Evolutionary conservation across 139 green algal genomes (phyloP).

Genomic region (Marvania coccoides): DNA sequence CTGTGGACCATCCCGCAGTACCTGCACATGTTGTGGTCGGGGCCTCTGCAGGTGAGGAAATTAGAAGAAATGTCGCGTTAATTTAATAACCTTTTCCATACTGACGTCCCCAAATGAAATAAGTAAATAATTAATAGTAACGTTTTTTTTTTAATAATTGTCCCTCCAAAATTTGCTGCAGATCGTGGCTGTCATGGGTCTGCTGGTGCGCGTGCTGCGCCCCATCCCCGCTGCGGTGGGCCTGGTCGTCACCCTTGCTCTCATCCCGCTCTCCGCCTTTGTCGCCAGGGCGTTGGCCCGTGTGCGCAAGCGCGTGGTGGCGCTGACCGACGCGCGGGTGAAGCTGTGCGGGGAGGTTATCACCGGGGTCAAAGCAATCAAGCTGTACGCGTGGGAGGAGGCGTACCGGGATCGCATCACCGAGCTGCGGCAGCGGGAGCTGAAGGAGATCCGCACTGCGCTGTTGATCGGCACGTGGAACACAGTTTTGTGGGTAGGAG

Average conservation of each 20-base stretch:
- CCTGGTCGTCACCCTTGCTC: slow-evolving; percentile 54
- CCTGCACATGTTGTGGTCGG: slow-evolving; percentile 80
- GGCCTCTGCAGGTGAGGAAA: slow-evolving; percentile 52
- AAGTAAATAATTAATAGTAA: no score
- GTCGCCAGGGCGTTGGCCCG: slow-evolving; percentile 47
- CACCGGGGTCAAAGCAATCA: slow-evolving; percentile 86
- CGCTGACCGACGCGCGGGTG: slow-evolving; percentile 67
- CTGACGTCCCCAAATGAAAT: no score
- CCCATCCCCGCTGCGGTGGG: slow-evolving; percentile 57
- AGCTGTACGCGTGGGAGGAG: slow-evolving; percentile 88
- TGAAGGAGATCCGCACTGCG: slow-evolving; percentile 33
- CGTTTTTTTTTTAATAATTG: no score
- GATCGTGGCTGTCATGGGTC: slow-evolving; percentile 66
- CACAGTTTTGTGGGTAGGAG: slow-evolving; percentile 31
- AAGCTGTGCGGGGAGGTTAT: slow-evolving; percentile 77
- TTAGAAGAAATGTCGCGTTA: neutral
- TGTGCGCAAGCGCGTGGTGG: slow-evolving; percentile 44
- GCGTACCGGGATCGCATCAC: slow-evolving; percentile 69
- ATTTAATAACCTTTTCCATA: no score
- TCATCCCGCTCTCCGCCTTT: slow-evolving; percentile 67
- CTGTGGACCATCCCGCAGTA: slow-evolving; percentile 75
- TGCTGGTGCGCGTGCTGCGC: slow-evolving; percentile 69
- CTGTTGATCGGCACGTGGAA: slow-evolving; percentile 24
- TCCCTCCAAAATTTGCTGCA: slow-evolving; percentile 25
- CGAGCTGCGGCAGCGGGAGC: slow-evolving; percentile 58